Conservation (phyloP, 148 eudicot genomes). For the Vaccinium macrocarpon region DNA sequence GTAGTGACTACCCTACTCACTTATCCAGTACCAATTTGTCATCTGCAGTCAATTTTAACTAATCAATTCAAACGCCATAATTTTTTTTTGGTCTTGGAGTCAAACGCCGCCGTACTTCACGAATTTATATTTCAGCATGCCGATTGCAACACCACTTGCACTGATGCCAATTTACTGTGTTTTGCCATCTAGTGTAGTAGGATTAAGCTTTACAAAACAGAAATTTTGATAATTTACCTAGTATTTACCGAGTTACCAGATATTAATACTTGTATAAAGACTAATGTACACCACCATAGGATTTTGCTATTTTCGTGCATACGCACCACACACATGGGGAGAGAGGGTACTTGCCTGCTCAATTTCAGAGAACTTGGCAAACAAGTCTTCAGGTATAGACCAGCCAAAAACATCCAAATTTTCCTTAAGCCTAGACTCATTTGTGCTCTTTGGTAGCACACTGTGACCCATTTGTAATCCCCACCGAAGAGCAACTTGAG, state of each 20-base stretch:
- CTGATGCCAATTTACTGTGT: too few relatives aligned
- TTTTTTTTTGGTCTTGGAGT: too few relatives aligned
- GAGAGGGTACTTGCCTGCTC: constrained; percentile 47
- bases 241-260: neutral
- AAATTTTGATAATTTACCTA: neutral
- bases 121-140: too few relatives aligned
- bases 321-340: neutral
- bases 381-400: constrained; percentile 67
- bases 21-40: too few relatives aligned
- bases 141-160: too few relatives aligned
- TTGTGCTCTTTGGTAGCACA: constrained; percentile 74
- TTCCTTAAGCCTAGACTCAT: constrained; percentile 55
- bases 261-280: neutral
- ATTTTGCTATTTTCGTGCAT: neutral
- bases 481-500: constrained; percentile 85
- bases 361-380: constrained; percentile 62
- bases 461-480: constrained; percentile 83
- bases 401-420: constrained; percentile 59
- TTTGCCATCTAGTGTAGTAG: too few relatives aligned
- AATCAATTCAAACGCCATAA: too few relatives aligned
- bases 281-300: neutral
- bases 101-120: too few relatives aligned
- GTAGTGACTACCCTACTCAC: too few relatives aligned
- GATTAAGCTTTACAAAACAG: too few relatives aligned
- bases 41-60: too few relatives aligned